A percentile compares a stretch with the other conserved stretches of the same genome.
These are phyloP conservation scores for Eucalyptus pauciflora DNA, from an alignment of 345 rosid species.

Conservation along the genomic window DNA sequence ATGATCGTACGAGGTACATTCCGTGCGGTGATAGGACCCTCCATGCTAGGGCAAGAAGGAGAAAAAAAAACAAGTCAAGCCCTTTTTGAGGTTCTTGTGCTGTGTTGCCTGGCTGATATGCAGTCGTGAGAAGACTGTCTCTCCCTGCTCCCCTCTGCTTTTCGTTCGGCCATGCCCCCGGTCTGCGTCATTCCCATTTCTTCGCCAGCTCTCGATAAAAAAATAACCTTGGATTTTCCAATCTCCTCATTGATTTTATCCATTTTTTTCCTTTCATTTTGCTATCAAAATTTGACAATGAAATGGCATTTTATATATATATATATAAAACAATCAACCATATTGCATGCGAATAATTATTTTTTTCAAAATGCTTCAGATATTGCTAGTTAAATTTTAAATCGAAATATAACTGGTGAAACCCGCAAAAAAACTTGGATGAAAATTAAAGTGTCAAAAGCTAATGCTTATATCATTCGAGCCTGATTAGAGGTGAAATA, in stretches of 20 bases:
- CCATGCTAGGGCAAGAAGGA: neutral
- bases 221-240: neutral
- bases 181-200: neutral
- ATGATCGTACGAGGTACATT: neutral
- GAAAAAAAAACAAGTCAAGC: neutral
- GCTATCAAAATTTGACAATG: neutral
- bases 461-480: neutral
- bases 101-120: neutral
- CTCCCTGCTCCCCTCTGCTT: neutral
- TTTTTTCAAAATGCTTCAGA: neutral
- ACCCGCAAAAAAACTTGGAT: neutral
- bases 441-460: neutral
- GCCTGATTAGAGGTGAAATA: neutral
- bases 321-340: neutral
- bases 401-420: neutral
- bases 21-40: neutral
- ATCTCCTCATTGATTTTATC: neutral
- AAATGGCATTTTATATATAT: neutral
- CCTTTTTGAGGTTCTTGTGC: neutral
- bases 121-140: neutral
- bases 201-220: neutral
- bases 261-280: neutral
- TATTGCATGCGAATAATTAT: neutral
- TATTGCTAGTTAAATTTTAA: neutral
- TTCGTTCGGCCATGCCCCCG: neutral